Base-by-base conservation (phyloP, 371 early-diverging fungal genomes). In the Homolaphlyctis polyrhiza region DNA sequence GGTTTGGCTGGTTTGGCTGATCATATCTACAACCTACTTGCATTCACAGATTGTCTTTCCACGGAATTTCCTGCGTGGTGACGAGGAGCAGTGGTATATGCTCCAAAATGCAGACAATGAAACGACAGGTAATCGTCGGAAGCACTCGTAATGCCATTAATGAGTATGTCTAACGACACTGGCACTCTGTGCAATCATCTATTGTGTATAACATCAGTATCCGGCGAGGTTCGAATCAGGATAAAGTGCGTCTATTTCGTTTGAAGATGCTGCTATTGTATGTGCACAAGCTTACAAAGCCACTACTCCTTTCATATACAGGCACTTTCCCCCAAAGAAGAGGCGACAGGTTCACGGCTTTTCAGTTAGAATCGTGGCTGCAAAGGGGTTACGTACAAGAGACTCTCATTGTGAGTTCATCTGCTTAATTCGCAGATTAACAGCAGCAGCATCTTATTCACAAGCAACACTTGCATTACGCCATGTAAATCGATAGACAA, bases 41-140 rank as follows among this genome's bases (percentile, higher is more conserved):
- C 23, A 18, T 45, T 51, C 8, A 14, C n/a, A 55, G 55, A 55
- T 55, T 27, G 35, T 55, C 8, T 55, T 55, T 55, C 35, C 55
- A 13, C 27, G n/a, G n/a, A 3, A 3, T 18, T 55, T 27, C n/a
- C 8, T 55, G 25, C 4, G 32, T 2, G 28, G 28, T 2, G 55
- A 35, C n/a, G 55, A 55, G 2, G 55, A 55, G 33, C 55, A 55
- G 28, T 55, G 55, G 55, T 55, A 55, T 33, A 55, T 55, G 55
- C 55, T 55, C 6, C 55, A 55, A 27, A 55, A 55, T n/a, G 55
- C 55, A 4, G 55, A 55, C 35, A 55, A 3, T 2, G 55, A 55
- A 27, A 5, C 4, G 6, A 6, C 55, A 27, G 30, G 55, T 55
- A 39, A 11, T 39, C 18, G 39, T 39, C 3, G 47, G 47, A 47